A percentile compares a stretch with the other conserved stretches of the same genome.
Conservation (phyloP, 139 green algal genomes). For the Parachlorella kessleri region DNA sequence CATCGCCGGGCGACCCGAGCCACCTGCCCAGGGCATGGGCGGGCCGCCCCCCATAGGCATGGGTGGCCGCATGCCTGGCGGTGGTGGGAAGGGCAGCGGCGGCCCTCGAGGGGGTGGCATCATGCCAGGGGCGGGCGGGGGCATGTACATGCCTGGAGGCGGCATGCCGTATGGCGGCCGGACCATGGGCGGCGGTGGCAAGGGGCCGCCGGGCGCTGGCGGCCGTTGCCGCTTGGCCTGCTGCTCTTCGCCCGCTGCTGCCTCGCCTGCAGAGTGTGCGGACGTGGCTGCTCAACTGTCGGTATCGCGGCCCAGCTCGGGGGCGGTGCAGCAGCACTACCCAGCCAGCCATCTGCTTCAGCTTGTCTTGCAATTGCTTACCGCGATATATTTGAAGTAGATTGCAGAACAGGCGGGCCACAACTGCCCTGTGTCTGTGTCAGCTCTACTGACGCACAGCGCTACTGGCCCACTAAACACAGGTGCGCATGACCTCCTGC, state of each 20-base stretch:
- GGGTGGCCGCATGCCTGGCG: background rate
- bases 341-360: background rate
- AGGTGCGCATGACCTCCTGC: too few relatives aligned
- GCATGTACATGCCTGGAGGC: too few relatives aligned
- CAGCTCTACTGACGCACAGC: too few relatives aligned
- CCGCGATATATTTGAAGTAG: too few relatives aligned
- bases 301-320: too few relatives aligned
- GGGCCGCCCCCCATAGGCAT: too few relatives aligned
- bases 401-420: too few relatives aligned
- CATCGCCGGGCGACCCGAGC: background rate
- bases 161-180: background rate
- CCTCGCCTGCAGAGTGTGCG: background rate
- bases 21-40: slow-evolving; percentile 10
- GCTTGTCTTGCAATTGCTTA: background rate
- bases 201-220: background rate
- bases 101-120: background rate
- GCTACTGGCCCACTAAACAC: too few relatives aligned
- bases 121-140: too few relatives aligned
- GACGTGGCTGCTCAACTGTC: background rate
- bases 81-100: background rate
- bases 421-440: too few relatives aligned
- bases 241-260: background rate
- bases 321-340: too few relatives aligned
- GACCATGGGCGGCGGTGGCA: background rate
- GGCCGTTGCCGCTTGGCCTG: background rate